Conservation (phyloP, 2,329 filamentous ascomycete genomes). For the Bipolaris sorokiniana region DNA sequence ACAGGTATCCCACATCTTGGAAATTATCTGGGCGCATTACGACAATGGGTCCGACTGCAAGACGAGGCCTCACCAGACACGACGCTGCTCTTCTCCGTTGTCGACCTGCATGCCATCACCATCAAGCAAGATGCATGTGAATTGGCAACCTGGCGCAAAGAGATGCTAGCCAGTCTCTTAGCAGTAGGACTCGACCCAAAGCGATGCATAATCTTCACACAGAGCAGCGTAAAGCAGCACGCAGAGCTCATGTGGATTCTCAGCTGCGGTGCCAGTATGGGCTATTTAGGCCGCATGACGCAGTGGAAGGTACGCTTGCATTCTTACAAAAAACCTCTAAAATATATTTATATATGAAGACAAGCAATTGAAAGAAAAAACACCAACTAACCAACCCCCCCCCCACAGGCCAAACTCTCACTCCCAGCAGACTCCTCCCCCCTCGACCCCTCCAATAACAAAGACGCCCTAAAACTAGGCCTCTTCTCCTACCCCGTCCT, state of each 20-base stretch:
- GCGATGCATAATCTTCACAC: conserved; percentile 80
- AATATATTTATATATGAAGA: too few species aligned
- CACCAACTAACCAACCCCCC: not conserved
- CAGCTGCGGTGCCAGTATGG: conserved; percentile 87
- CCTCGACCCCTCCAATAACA: conserved; percentile 57
- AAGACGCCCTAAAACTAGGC: conserved; percentile 77
- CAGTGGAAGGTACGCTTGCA: conserved; percentile 84
- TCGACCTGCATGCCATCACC: conserved; percentile 94
- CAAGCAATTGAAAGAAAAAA: not conserved
- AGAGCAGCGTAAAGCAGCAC: conserved; percentile 78
- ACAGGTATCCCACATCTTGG: conserved; percentile 93
- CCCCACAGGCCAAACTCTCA: conserved; percentile 67
- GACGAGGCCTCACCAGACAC: conserved; percentile 62
- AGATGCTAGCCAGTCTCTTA: conserved; percentile 79
- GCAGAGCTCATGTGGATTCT: conserved; percentile 96
- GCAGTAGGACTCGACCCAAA: conserved; percentile 83
- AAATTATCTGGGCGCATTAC: conserved; percentile 90
- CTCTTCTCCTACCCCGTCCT: conserved; percentile 96
- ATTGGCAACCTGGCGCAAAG: conserved; percentile 69
- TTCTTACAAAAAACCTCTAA: too few species aligned
- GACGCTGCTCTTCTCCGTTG: conserved; percentile 81
- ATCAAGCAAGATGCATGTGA: conserved; percentile 65
- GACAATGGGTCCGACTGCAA: conserved; percentile 85
- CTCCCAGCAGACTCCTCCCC: conserved; percentile 64
- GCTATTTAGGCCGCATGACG: conserved; percentile 97